phyloP scores from a whole-genome alignment of 1,284 basidiomycete genomes.

The Austroboletus olivaceoglutinosus region DNA sequence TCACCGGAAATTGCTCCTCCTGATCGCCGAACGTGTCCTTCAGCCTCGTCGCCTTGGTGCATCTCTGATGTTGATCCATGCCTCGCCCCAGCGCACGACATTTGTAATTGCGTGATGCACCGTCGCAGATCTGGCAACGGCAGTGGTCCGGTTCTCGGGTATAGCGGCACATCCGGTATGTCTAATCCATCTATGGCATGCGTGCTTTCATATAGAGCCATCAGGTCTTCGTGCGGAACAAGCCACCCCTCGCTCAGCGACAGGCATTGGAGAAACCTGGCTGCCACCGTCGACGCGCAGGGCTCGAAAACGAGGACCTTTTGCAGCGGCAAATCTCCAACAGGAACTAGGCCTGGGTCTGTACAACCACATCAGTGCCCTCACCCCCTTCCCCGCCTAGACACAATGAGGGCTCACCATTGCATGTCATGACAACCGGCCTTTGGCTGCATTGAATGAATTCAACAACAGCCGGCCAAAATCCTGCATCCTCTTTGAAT shows the following conservation, averaged over 20 bases:
- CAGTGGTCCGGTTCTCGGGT: conserved; percentile 39
- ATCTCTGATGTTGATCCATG: conserved; percentile 33
- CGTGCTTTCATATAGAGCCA: conserved; percentile 40
- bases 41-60: conserved; percentile 28
- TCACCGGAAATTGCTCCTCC: conserved; percentile 35
- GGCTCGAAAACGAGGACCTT: conserved; percentile 64
- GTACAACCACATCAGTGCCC: conserved; percentile 15
- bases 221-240: conserved; percentile 39
- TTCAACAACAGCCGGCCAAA: conserved; percentile 84
- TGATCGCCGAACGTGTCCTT: conserved; percentile 31
- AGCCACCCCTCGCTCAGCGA: conserved; percentile 56
- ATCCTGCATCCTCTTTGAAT: conserved; percentile 86
- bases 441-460: conserved; percentile 80
- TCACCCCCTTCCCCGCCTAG: conserved; percentile 9
- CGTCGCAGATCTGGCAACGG: conserved; percentile 56
- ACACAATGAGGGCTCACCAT: conserved; percentile 56
- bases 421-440: conserved; percentile 91
- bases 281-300: conserved; percentile 56
- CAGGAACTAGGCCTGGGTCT: conserved; percentile 76
- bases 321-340: conserved; percentile 76
- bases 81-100: conserved; percentile 39
- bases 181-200: conserved; percentile 18
- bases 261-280: conserved; percentile 71
- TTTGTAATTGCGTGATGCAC: conserved; percentile 58
- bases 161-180: conserved; percentile 35